Evolutionary conservation across 2,329 filamentous ascomycete genomes (phyloP).

Genomic region (Penicillium sp.): DNA sequence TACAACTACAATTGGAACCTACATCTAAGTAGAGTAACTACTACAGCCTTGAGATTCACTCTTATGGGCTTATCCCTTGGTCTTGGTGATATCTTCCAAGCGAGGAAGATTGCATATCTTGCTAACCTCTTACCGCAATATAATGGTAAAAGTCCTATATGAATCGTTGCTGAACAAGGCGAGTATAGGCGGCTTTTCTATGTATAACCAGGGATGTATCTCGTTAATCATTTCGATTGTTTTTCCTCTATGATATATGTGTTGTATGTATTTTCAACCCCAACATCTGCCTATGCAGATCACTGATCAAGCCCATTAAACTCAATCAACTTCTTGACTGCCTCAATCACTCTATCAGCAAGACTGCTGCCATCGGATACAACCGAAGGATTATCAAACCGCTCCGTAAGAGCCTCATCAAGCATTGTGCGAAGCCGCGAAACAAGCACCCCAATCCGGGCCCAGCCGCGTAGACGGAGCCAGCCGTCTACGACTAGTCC

Average conservation of each 20-base stretch:
- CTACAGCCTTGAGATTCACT: too few species aligned
- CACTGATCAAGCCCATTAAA: slow-evolving; percentile 70
- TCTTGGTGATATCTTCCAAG: too few species aligned
- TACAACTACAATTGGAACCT: neutral
- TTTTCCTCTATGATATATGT: neutral
- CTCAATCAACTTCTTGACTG: slow-evolving; percentile 74
- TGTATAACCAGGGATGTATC: neutral
- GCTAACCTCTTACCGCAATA: too few species aligned
- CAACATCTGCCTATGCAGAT: neutral
- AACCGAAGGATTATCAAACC: slow-evolving; percentile 64
- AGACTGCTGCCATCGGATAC: slow-evolving; percentile 39
- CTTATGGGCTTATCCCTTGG: too few species aligned
- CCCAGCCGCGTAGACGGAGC: slow-evolving; percentile 81
- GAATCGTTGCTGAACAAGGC: too few species aligned
- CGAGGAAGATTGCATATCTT: too few species aligned
- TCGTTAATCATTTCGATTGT: neutral
- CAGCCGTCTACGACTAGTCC: slow-evolving; percentile 87
- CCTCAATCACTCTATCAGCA: slow-evolving; percentile 53
- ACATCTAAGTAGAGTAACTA: too few species aligned
- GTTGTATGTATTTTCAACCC: neutral
- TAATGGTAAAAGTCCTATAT: too few species aligned
- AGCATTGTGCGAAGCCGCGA: slow-evolving; percentile 75
- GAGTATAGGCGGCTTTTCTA: neutral
- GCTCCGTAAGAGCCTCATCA: slow-evolving; percentile 70
- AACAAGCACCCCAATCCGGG: slow-evolving; percentile 82